Evolutionary conservation across 106 monocot species (phyloP).

Genomic region (Platanthera guangdongensis): DNA sequence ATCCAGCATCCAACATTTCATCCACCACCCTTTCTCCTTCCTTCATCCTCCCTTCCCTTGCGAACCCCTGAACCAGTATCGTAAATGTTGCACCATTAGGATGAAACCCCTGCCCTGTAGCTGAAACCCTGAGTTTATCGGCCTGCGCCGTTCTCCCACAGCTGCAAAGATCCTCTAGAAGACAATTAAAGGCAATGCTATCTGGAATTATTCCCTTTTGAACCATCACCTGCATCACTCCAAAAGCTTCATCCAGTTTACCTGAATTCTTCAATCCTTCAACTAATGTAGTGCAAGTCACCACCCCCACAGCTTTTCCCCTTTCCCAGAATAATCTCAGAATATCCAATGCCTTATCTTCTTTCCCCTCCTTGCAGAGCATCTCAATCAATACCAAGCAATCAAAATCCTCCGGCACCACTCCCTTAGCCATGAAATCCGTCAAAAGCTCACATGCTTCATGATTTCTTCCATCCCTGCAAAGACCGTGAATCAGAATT

Average conservation of each 20-base stretch:
- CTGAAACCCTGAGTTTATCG: slow-evolving; percentile 35
- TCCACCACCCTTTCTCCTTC: slow-evolving; percentile 68
- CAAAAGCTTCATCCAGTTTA: slow-evolving; percentile 36
- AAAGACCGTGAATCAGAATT: slow-evolving; percentile 62
- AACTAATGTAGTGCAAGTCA: slow-evolving; percentile 43
- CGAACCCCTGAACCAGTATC: slow-evolving; percentile 55
- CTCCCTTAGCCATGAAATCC: slow-evolving; percentile 32
- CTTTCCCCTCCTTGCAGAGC: slow-evolving; percentile 32
- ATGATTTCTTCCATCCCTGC: slow-evolving; percentile 17
- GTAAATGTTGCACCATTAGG: slow-evolving; percentile 42
- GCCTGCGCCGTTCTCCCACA: slow-evolving; percentile 50
- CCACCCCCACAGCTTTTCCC: slow-evolving; percentile 21
- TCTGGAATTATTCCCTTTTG: slow-evolving; percentile 52
- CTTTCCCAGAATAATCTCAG: slow-evolving; percentile 35
- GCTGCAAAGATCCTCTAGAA: slow-evolving; percentile 52
- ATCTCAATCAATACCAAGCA: slow-evolving; percentile 40
- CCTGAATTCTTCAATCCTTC: slow-evolving; percentile 52
- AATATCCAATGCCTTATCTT: slow-evolving; percentile 39
- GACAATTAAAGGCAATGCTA: slow-evolving; percentile 55
- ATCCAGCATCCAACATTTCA: slow-evolving; percentile 78
- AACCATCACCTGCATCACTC: slow-evolving; percentile 43
- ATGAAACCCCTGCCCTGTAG: slow-evolving; percentile 36
- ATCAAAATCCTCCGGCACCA: slow-evolving; percentile 53
- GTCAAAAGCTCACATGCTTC: slow-evolving; percentile 48
- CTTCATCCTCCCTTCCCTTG: slow-evolving; percentile 55